A percentile compares a stretch with the other conserved stretches of the same genome.
These are phyloP conservation scores for Mortierella sp. DNA, from an alignment of 371 early-diverging fungal species.

Conservation along the genomic window DNA sequence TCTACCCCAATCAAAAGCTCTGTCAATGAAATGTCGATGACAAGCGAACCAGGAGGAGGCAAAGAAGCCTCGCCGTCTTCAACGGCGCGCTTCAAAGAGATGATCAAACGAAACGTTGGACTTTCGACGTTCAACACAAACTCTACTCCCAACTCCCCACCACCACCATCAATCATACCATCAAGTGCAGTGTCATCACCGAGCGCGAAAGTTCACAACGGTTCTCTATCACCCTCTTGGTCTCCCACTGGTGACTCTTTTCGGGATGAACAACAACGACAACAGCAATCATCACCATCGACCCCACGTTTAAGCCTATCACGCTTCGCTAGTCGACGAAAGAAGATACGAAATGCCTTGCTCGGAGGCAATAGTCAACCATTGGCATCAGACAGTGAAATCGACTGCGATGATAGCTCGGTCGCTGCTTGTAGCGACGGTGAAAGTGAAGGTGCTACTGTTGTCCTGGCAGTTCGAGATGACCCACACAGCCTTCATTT, in stretches of 20 bases:
- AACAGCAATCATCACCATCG: neutral
- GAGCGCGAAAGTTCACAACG: neutral
- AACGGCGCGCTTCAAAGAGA: constrained; percentile 31
- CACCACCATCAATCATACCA: neutral
- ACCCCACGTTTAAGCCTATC: constrained; percentile 19
- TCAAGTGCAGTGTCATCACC: neutral
- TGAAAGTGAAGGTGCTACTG: neutral
- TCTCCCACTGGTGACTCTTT: constrained; percentile 13
- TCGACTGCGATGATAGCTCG: neutral
- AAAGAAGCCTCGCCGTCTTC: constrained; percentile 10
- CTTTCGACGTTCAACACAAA: constrained; percentile 7
- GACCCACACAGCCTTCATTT: constrained; percentile 22
- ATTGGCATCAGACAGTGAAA: neutral
- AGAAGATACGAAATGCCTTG: neutral
- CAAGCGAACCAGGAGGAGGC: constrained; percentile 11
- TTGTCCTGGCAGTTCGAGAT: neutral
- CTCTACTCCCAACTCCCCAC: neutral
- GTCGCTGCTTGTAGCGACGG: neutral
- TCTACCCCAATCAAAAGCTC: neutral
- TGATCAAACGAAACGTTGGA: constrained; percentile 46
- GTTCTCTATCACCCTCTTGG: neutral
- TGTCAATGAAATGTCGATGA: neutral
- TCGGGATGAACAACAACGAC: constrained; percentile 8
- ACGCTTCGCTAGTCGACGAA: constrained; percentile 19
- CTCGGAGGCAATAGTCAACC: too few relatives aligned